phyloP scores from a whole-genome alignment of 768 basidiomycete species.

The Suillus subalutaceus region DNA sequence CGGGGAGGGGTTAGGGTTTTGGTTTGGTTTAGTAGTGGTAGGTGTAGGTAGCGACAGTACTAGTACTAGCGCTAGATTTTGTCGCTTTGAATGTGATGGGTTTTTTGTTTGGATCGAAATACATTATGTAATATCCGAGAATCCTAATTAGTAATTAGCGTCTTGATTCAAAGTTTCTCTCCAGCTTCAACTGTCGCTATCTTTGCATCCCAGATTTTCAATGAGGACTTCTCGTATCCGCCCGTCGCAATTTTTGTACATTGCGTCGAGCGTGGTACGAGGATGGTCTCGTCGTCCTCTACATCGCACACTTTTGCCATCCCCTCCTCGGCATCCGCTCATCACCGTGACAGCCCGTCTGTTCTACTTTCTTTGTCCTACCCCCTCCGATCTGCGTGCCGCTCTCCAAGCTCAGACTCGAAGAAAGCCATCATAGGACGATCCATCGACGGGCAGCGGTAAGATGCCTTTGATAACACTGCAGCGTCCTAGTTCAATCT shows the following conservation, averaged over 20 bases:
- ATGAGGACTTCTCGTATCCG: background rate
- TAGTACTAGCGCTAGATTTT: background rate
- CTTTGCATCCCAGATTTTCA: too few species aligned
- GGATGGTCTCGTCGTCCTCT: background rate
- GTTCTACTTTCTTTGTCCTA: too few species aligned
- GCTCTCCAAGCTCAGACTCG: background rate
- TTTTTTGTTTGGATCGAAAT: background rate
- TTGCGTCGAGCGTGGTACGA: background rate
- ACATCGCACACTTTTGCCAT: background rate
- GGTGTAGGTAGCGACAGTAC: background rate
- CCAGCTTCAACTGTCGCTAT: too few species aligned
- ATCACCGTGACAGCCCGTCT: background rate
- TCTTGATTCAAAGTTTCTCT: too few species aligned
- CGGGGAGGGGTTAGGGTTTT: slow-evolving; percentile 21
- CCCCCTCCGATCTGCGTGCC: background rate
- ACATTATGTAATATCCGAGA: too few species aligned
- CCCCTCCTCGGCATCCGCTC: background rate
- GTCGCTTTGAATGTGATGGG: background rate
- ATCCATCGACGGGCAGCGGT: too few species aligned
- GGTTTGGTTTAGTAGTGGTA: background rate
- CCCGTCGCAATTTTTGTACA: background rate
- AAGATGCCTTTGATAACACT: too few species aligned
- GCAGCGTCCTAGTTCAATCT: too few species aligned
- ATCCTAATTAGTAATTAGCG: too few species aligned
- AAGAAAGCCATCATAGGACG: too few species aligned